phyloP scores from a whole-genome alignment of 306 rosid species.

The Gastrolobium villosum region DNA sequence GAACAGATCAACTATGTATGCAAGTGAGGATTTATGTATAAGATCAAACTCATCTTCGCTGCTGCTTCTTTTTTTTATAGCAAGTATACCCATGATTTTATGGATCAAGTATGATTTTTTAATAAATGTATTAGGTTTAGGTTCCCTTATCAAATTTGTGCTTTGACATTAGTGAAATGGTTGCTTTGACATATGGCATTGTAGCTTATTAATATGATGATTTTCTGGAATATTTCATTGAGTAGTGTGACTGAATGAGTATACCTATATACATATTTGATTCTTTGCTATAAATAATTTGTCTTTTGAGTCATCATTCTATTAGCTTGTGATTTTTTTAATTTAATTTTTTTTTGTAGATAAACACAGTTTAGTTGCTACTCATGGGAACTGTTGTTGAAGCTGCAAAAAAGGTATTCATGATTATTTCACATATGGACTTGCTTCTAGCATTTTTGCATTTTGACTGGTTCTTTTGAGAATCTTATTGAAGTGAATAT shows the following conservation, averaged over 20 bases:
- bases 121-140: not conserved
- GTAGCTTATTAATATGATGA: slow-evolving; percentile 18
- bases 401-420: slow-evolving; percentile 68
- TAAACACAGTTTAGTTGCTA: slow-evolving; percentile 49
- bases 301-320: slow-evolving; percentile 8
- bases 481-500: slow-evolving; percentile 19
- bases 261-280: not conserved
- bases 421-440: slow-evolving; percentile 13
- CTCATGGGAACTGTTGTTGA: slow-evolving; percentile 83
- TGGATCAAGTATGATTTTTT: not conserved
- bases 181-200: slow-evolving; percentile 2
- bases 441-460: slow-evolving; percentile 34
- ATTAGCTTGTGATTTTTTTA: slow-evolving; percentile 10
- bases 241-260: not conserved
- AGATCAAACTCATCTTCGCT: not conserved
- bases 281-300: not conserved
- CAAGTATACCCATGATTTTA: not conserved
- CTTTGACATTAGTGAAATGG: slow-evolving; percentile 18
- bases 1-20: slow-evolving; percentile 3
- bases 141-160: not conserved
- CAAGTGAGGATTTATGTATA: slow-evolving; percentile 18
- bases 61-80: not conserved
- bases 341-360: slow-evolving; percentile 37
- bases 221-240: slow-evolving; percentile 11
- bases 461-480: slow-evolving; percentile 9